Conservation (phyloP, 2,329 filamentous ascomycete genomes). For the Hypoxylon sp. region DNA sequence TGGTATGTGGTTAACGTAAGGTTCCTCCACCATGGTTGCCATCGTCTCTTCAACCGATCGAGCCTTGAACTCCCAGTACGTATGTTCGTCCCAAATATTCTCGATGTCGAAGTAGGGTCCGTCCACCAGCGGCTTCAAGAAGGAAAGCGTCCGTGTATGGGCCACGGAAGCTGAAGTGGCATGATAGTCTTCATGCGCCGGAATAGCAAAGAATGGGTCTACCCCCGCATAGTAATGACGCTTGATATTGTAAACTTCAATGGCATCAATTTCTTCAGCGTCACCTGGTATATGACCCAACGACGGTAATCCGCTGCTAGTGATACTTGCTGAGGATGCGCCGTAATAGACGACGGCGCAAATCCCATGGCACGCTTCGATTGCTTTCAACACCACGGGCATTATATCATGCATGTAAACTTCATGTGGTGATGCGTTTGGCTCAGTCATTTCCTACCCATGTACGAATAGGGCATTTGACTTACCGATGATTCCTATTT, state of each 20-base stretch:
- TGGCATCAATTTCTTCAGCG: not conserved
- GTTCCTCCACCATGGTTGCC: constrained; percentile 85
- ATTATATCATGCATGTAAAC: constrained; percentile 37
- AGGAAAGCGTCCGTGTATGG: constrained; percentile 76
- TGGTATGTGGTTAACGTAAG: constrained; percentile 84
- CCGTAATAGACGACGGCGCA: constrained; percentile 46
- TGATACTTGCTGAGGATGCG: not conserved
- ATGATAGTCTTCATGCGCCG: constrained; percentile 66
- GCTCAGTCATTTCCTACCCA: not conserved
- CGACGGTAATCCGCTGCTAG: constrained; percentile 19
- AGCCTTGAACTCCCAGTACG: constrained; percentile 77
- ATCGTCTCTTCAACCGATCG: constrained; percentile 80
- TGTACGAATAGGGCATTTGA: not conserved
- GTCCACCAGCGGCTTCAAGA: constrained; percentile 73
- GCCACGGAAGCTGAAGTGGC: constrained; percentile 70
- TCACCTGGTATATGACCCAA: constrained; percentile 35
- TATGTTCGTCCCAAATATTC: constrained; percentile 84
- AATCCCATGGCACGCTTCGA: constrained; percentile 45
- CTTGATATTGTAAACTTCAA: constrained; percentile 23
- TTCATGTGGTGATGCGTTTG: constrained; percentile 17
- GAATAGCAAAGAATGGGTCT: constrained; percentile 62
- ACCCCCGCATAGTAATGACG: constrained; percentile 62
- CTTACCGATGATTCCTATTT: constrained; percentile 43
- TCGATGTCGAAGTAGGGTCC: constrained; percentile 83
- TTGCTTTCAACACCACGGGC: constrained; percentile 31